Percentiles rank a stretch among this genome's conserved stretches.
Evolutionary conservation across 75 land plant species (phyloP).

Genomic region (Gnetum montanum): DNA sequence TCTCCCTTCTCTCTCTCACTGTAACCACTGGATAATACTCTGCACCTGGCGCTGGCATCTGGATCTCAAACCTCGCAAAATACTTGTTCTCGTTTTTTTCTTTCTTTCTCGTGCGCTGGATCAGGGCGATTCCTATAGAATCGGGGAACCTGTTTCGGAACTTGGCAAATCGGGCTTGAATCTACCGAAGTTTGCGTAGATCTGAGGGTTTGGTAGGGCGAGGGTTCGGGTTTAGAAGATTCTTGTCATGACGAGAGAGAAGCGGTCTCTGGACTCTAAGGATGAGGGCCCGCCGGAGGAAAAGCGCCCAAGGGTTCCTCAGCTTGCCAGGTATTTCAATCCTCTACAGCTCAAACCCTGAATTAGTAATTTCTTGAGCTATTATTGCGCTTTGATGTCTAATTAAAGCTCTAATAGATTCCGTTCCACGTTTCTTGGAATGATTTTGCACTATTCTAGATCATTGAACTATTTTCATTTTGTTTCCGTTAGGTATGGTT

Average conservation of each 20-base stretch:
- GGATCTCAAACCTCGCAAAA: no score
- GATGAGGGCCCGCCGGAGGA: constrained; percentile 21
- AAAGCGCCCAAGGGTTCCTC: constrained; percentile 27
- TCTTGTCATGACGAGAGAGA: constrained; percentile 8
- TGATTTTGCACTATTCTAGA: neutral
- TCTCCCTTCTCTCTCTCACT: no score
- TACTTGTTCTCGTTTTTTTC: no score
- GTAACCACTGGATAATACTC: no score
- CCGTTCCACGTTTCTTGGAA: neutral
- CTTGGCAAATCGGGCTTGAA: no score
- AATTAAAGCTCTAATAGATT: neutral
- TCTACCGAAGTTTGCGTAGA: no score
- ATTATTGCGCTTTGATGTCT: neutral
- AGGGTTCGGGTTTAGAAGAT: neutral
- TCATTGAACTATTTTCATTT: neutral
- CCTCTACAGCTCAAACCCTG: no score
- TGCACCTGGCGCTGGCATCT: no score
- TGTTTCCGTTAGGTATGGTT: neutral
- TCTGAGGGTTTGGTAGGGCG: neutral
- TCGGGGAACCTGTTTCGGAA: no score
- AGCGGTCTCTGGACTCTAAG: constrained; percentile 10
- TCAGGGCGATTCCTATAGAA: no score
- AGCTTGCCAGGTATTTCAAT: constrained; percentile 33
- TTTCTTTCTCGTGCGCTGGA: no score
- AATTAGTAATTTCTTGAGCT: neutral